These are phyloP conservation scores for Pichia sp. DNA, from an alignment of 1,139 yeast species.

Conservation along the genomic window DNA sequence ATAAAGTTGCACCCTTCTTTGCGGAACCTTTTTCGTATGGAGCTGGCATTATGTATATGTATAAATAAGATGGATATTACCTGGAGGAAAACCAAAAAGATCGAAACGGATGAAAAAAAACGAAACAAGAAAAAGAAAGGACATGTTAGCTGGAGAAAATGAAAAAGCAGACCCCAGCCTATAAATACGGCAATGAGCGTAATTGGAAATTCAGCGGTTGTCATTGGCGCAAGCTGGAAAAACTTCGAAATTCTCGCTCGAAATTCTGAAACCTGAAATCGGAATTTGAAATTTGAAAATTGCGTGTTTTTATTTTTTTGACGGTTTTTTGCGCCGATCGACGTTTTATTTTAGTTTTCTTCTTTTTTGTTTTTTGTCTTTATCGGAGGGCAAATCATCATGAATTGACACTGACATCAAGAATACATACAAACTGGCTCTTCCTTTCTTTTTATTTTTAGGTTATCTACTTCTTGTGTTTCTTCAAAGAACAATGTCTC, in stretches of 20 bases:
- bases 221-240: not conserved
- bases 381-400: not conserved
- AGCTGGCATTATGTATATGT: conserved; percentile 45
- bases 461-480: not conserved
- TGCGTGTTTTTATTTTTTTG: too few relatives aligned
- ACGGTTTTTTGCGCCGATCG: not conserved
- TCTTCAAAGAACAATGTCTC: not conserved
- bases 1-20: conserved; percentile 96
- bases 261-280: too few relatives aligned
- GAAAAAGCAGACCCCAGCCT: not conserved
- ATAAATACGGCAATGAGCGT: not conserved
- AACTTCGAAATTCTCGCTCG: not conserved
- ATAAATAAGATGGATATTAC: not conserved
- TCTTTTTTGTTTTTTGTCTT: not conserved
- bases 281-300: too few relatives aligned
- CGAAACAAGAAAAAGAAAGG: conserved; percentile 1
- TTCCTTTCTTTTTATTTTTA: not conserved
- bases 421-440: not conserved
- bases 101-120: not conserved
- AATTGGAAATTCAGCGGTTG: not conserved
- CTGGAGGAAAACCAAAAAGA: not conserved
- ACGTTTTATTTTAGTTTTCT: not conserved
- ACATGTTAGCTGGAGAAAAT: not conserved
- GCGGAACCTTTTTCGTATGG: conserved; percentile 66
- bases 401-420: not conserved